Evolutionary conservation across 306 rosid species (phyloP).

Genomic region (Hippophae rhamnoides): DNA sequence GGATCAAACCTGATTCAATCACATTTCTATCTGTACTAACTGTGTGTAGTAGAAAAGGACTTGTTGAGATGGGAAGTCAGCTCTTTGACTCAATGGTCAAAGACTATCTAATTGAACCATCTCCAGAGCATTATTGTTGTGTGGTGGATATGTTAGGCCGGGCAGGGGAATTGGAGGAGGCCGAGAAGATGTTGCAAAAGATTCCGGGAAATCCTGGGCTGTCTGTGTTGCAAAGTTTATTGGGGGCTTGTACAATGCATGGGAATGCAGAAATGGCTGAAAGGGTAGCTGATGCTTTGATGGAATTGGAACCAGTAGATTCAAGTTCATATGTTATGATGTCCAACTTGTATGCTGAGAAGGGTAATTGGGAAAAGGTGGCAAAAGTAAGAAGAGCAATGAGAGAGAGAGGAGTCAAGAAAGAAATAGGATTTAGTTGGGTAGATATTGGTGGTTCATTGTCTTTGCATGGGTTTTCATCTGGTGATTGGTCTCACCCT

Average conservation of each 20-base stretch:
- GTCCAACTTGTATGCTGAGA: conserved; percentile 73
- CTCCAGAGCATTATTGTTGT: conserved; percentile 56
- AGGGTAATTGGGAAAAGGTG: conserved; percentile 79
- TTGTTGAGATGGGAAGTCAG: conserved; percentile 50
- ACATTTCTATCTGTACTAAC: conserved; percentile 64
- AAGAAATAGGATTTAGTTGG: conserved; percentile 79
- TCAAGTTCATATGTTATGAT: conserved; percentile 63
- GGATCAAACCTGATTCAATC: conserved; percentile 47
- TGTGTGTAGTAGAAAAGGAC: conserved; percentile 74
- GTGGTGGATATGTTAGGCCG: conserved; percentile 87
- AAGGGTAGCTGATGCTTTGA: conserved; percentile 33
- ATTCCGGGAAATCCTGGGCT: conserved; percentile 61
- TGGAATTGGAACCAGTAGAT: conserved; percentile 55
- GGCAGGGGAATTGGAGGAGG: conserved; percentile 54
- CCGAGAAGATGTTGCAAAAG: conserved; percentile 41
- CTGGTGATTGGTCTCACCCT: conserved; percentile 63
- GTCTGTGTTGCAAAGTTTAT: conserved; percentile 65
- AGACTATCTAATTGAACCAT: conserved; percentile 49
- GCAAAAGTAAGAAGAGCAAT: conserved; percentile 56
- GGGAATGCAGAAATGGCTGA: conserved; percentile 72
- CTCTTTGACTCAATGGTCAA: conserved; percentile 50
- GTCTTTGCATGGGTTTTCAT: conserved; percentile 64
- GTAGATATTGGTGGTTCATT: conserved; percentile 55
- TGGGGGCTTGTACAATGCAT: conserved; percentile 63
- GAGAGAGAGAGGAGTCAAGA: conserved; percentile 68